These are phyloP conservation scores for Puccinia polysora DNA, from an alignment of 1,284 basidiomycete genomes.

Conservation along the genomic window DNA sequence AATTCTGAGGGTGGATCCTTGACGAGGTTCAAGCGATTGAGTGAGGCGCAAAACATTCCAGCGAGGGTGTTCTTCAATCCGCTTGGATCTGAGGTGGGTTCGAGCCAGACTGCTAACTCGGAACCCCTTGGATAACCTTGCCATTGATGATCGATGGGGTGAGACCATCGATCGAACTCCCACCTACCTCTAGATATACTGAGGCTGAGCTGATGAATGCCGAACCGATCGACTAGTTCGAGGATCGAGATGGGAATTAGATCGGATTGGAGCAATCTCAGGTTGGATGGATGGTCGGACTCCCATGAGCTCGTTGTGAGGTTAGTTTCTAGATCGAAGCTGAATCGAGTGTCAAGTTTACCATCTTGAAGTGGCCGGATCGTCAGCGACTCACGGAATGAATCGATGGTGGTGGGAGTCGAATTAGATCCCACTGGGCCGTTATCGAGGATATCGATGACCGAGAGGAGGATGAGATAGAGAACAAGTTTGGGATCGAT, in stretches of 20 bases:
- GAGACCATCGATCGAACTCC: constrained; percentile 44
- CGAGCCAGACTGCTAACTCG: constrained; percentile 5
- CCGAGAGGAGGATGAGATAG: too few species aligned
- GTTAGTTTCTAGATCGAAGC: constrained; percentile 63
- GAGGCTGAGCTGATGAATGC: constrained; percentile 78
- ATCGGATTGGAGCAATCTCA: constrained; percentile 17
- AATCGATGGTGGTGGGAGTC: too few species aligned
- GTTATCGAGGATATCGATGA: too few species aligned
- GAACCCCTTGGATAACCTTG: constrained; percentile 26
- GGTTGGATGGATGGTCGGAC: constrained; percentile 1
- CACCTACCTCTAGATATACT: constrained; percentile 51
- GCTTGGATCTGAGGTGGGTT: constrained; percentile 54
- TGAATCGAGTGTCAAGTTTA: constrained; percentile 74
- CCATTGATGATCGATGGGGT: neutral
- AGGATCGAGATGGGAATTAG: constrained; percentile 79
- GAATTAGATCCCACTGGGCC: too few species aligned
- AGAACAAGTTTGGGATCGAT: too few species aligned
- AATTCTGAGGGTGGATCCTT: constrained; percentile 46
- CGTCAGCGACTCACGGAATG: constrained; percentile 62
- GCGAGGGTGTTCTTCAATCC: constrained; percentile 80
- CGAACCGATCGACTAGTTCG: constrained; percentile 76
- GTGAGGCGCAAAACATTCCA: constrained; percentile 87
- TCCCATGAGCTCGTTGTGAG: constrained; percentile 25
- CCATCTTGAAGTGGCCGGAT: constrained; percentile 76
- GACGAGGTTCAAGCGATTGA: constrained; percentile 59